These are phyloP conservation scores for Limonium bicolor DNA, from an alignment of 148 eudicot genomes.

Conservation along the genomic window DNA sequence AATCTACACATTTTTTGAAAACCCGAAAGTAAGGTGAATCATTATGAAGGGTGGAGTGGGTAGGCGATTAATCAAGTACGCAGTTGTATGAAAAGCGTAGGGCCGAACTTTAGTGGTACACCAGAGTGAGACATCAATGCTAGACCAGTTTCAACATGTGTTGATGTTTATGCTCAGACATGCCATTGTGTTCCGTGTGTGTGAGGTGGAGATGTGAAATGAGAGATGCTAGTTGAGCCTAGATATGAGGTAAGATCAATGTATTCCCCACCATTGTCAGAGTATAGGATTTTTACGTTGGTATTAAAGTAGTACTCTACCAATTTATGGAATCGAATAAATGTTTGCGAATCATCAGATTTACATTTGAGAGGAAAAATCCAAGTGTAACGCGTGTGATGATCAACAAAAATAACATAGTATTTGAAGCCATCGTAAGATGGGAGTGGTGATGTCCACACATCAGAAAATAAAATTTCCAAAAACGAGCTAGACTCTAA, in stretches of 20 bases:
- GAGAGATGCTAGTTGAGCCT: not conserved
- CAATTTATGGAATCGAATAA: not conserved
- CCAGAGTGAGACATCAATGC: too few species aligned
- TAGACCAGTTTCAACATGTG: too few species aligned
- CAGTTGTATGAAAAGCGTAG: not conserved
- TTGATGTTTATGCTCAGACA: too few species aligned
- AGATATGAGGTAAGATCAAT: not conserved
- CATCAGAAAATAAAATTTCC: not conserved
- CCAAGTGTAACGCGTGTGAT: conserved; percentile 3
- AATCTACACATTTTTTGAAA: too few species aligned
- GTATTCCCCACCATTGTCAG: conserved; percentile 5
- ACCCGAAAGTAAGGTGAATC: too few species aligned
- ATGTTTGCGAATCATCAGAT: not conserved
- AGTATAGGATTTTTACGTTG: not conserved
- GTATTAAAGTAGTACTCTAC: not conserved
- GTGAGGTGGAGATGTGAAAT: not conserved
- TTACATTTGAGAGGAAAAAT: conserved; percentile 1
- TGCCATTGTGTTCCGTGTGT: too few species aligned
- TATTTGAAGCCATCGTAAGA: not conserved
- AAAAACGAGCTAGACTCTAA: not conserved
- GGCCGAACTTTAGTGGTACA: too few species aligned
- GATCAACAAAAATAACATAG: conserved; percentile 6
- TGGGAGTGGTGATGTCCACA: not conserved
- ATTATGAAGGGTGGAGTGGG: not conserved
- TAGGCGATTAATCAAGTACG: not conserved